Percentiles rank a stretch among this genome's conserved stretches.
Conservation (phyloP, 140 eudicot genomes). For the Senecio squalidus region DNA sequence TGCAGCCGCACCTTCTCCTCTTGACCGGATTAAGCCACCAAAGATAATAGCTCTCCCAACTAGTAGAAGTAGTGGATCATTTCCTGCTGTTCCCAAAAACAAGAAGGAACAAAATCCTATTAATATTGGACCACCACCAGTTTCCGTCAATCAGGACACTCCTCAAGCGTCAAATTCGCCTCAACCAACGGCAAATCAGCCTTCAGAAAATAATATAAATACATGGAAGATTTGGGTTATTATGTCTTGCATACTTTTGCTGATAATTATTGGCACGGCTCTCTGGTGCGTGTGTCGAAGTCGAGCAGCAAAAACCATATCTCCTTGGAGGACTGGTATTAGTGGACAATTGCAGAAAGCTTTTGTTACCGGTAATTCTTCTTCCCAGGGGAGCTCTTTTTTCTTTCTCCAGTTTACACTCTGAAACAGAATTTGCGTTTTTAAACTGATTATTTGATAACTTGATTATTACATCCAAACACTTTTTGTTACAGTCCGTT, state of each 20-base stretch:
- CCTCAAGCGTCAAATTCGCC: constrained; percentile 6
- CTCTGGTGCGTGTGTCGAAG: constrained; percentile 41
- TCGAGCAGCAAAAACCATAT: constrained; percentile 44
- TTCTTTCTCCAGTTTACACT: background rate
- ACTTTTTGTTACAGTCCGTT: too few relatives aligned
- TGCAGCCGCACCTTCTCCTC: constrained; percentile 48
- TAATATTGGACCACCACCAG: constrained; percentile 10
- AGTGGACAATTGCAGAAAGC: constrained; percentile 98
- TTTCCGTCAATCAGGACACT: constrained; percentile 1
- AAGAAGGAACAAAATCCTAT: constrained; percentile 21
- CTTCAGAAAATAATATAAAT: constrained; percentile 7
- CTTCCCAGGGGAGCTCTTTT: background rate
- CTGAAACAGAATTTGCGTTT: constrained; percentile 1
- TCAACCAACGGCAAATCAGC: constrained; percentile 17
- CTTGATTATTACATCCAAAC: too few relatives aligned
- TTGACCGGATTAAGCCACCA: constrained; percentile 20
- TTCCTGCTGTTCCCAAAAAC: constrained; percentile 56
- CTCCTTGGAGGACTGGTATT: constrained; percentile 89
- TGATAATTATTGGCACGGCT: constrained; percentile 31
- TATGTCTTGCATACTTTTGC: constrained; percentile 31
- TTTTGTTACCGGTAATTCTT: constrained; percentile 64
- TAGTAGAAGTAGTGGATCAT: constrained; percentile 86
- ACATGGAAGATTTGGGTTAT: constrained; percentile 41
- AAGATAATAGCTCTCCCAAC: constrained; percentile 44
- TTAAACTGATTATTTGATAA: background rate